Evolutionary conservation across 768 basidiomycete genomes (phyloP), one percentile per base, ranked within the genome.

Genomic region (Gelatoporia subvermispora): DNA sequence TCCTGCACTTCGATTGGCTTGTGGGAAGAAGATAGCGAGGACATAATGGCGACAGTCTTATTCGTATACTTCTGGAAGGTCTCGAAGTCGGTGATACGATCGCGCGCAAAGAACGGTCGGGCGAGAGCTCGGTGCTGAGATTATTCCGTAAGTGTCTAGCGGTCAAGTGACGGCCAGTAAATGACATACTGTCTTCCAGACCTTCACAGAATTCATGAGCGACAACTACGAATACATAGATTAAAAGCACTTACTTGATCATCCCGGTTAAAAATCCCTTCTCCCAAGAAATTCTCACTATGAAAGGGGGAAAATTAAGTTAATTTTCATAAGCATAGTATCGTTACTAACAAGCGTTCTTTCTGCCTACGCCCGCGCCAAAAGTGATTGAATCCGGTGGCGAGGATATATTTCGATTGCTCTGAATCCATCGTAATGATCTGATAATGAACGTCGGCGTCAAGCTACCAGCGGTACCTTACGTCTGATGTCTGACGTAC

Each of bases 261-360:
- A 61, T 87, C 86, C 15, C 85, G 75, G 54, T 87, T 87, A 64
- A 89, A 89, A 35, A 89, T 87, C 2, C 86, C 85, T 52, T 77
- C 71, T 3, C 87, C 87, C n/a, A 88, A 70, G 60, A 86, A 82
- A 9, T 70, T 71, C 50, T 73, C 71, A 55, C 71, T 72, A 54
- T 0, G 24, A 35, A 24, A 35, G 35, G n/a, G n/a, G n/a, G 25
- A 44, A 16, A 13, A 43, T 48, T 20, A 45, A 31, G 7, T 22
- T 13, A 17, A 38, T 9, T 35, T 8, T 11, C 13, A 23, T 17
- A 17, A 3, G 2, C 22, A 21, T 23, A 38, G 37, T 23, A 9
- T 7, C 2, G 17, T 34, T 16, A 65, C 82, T 52, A 50, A 84
- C 84, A 85, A 71, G 59, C 83, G 69, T 63, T 85, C 83, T 53